phyloP scores from a whole-genome alignment of 2,329 filamentous ascomycete species.

The Aspergillus aculeatus region DNA sequence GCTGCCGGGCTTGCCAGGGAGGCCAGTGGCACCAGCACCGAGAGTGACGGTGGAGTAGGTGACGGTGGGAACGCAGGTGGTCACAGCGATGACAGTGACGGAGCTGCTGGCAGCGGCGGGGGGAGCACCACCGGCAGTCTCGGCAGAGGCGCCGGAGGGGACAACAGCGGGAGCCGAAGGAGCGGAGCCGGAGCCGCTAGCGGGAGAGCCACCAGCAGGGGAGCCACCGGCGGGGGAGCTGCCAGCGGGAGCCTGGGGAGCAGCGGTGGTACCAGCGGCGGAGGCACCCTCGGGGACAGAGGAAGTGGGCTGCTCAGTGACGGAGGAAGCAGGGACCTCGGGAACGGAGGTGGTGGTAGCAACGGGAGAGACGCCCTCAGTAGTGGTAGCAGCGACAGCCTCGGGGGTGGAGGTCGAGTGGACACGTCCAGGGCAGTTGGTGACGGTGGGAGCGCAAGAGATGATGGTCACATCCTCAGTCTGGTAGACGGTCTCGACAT shows the following conservation, averaged over 20 bases:
- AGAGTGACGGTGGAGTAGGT: slow-evolving; percentile 32
- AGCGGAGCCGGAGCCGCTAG: slow-evolving; percentile 9
- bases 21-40: slow-evolving; percentile 17
- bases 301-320: neutral
- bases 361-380: slow-evolving; percentile 7
- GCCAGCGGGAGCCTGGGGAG: slow-evolving; percentile 3
- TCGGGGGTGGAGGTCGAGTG: slow-evolving; percentile 25
- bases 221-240: slow-evolving; percentile 7
- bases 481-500: slow-evolving; percentile 53
- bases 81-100: slow-evolving; percentile 30
- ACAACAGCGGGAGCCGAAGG: slow-evolving; percentile 18
- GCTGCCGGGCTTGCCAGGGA: slow-evolving; percentile 10
- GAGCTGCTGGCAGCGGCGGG: slow-evolving; percentile 12
- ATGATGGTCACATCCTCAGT: slow-evolving; percentile 63
- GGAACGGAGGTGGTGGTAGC: slow-evolving; percentile 9
- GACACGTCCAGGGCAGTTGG: slow-evolving; percentile 53
- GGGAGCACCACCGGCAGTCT: slow-evolving; percentile 15
- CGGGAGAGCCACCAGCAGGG: neutral
- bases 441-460: slow-evolving; percentile 60
- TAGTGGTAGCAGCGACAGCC: slow-evolving; percentile 20
- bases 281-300: slow-evolving; percentile 2
- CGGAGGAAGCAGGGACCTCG: neutral
- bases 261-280: neutral
- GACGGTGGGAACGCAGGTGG: slow-evolving; percentile 35
- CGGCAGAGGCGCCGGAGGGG: slow-evolving; percentile 15